A percentile compares a stretch with the other conserved stretches of the same genome.
These are phyloP conservation scores for Syncephalastrum sp. DNA, from an alignment of 371 early-diverging fungal genomes.

Conservation along the genomic window DNA sequence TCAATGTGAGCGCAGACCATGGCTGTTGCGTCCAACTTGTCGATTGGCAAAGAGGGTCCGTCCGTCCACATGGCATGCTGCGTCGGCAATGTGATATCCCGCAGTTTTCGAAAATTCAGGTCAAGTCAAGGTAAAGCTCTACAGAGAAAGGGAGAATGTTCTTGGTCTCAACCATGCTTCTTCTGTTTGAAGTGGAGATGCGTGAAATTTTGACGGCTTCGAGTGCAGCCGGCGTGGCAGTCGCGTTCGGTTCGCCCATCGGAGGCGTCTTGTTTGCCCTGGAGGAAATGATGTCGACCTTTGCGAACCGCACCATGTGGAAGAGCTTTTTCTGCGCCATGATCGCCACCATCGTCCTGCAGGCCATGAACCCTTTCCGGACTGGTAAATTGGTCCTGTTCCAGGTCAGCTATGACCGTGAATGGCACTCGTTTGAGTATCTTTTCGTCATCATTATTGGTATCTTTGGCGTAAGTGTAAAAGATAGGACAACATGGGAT, in stretches of 20 bases:
- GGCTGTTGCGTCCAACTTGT: constrained; percentile 86
- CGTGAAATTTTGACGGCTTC: constrained; percentile 93
- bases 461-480: constrained; percentile 74
- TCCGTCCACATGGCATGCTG: constrained; percentile 93
- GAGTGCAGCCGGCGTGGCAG: constrained; percentile 80
- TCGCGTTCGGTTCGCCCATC: constrained; percentile 47
- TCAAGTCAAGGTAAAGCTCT: constrained; percentile 69
- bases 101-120: constrained; percentile 82
- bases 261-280: constrained; percentile 96
- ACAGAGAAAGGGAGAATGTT: not conserved
- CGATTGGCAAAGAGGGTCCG: constrained; percentile 95
- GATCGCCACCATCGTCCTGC: constrained; percentile 87
- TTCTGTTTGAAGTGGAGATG: constrained; percentile 58
- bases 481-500: not conserved
- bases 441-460: constrained; percentile 86
- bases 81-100: constrained; percentile 85
- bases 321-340: constrained; percentile 92
- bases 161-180: not conserved
- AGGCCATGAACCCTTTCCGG: constrained; percentile 86
- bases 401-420: constrained; percentile 89
- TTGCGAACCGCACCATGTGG: constrained; percentile 94
- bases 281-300: constrained; percentile 95
- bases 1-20: constrained; percentile 50
- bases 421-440: constrained; percentile 89
- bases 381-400: constrained; percentile 94